A percentile compares a stretch with the other conserved stretches of the same genome.
Evolutionary conservation across 805 yeast species (phyloP).

Genomic region (Zygoascus flipseniorum): DNA sequence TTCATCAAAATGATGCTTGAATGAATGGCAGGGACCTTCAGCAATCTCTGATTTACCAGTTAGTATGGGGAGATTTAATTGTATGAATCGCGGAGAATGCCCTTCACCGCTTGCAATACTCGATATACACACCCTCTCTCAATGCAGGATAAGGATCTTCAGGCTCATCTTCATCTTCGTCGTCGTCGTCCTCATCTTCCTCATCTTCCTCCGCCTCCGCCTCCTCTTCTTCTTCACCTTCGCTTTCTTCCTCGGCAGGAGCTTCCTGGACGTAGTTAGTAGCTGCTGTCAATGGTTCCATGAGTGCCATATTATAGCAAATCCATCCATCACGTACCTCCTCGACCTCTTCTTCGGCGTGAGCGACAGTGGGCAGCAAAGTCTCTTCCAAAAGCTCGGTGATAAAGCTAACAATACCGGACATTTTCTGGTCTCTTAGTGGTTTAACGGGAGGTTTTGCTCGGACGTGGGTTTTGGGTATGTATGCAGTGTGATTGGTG

Average conservation of each 20-base stretch:
- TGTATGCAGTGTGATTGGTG: not conserved
- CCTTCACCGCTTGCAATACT: not conserved
- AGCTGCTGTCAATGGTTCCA: constrained; percentile 1
- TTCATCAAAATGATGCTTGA: constrained; percentile 84
- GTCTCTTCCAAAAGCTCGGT: constrained; percentile 63
- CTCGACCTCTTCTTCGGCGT: constrained; percentile 49
- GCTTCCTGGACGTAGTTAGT: constrained; percentile 7
- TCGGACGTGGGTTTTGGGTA: not conserved
- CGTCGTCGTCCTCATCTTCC: constrained; percentile 51
- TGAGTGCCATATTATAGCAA: not conserved
- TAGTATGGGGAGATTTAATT: not conserved
- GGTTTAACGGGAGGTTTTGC: constrained; percentile 3
- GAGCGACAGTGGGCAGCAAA: constrained; percentile 68
- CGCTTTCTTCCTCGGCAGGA: constrained; percentile 22
- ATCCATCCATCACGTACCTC: constrained; percentile 3
- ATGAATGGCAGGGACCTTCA: constrained; percentile 58
- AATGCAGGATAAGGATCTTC: constrained; percentile 59
- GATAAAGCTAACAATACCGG: constrained; percentile 17
- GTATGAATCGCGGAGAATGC: no score
- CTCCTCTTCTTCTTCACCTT: constrained; percentile 23
- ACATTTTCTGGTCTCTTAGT: constrained; percentile 9
- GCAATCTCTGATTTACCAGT: constrained; percentile 45
- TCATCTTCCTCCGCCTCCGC: constrained; percentile 40
- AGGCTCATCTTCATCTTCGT: constrained; percentile 61
- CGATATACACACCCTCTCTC: constrained; percentile 33